Evolutionary conservation across 371 early-diverging fungal genomes (phyloP).

Genomic region (Mucor racemosus): DNA sequence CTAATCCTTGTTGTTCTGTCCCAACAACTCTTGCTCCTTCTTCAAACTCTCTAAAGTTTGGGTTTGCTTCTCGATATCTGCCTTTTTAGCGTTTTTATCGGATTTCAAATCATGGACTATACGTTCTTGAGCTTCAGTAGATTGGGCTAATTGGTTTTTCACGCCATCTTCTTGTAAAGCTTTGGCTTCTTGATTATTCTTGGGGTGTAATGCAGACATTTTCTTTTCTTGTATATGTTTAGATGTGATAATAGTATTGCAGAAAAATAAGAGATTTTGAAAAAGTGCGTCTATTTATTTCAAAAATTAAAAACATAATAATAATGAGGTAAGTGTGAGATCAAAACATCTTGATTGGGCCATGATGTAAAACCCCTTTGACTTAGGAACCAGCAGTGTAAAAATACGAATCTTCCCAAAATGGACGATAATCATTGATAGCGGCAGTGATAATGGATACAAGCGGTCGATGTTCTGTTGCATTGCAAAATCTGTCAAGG

Average conservation of each 20-base stretch:
- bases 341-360: neutral
- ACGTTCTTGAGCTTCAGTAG: slow-evolving; percentile 3
- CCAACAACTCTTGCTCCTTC: slow-evolving; percentile 9
- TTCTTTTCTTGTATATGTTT: neutral
- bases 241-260: neutral
- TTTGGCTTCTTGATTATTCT: slow-evolving; percentile 2
- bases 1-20: neutral
- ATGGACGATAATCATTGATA: slow-evolving; percentile 47
- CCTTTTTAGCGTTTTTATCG: slow-evolving; percentile 2
- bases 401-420: slow-evolving; percentile 52
- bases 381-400: slow-evolving; percentile 46
- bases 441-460: slow-evolving; percentile 47
- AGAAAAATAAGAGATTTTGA: neutral
- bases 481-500: slow-evolving; percentile 38
- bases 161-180: slow-evolving; percentile 4
- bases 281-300: neutral
- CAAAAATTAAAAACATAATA: neutral
- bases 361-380: neutral
- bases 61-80: neutral
- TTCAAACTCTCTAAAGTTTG: neutral
- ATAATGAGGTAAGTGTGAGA: neutral
- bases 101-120: slow-evolving; percentile 3
- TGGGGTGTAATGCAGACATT: slow-evolving; percentile 13
- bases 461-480: slow-evolving; percentile 45
- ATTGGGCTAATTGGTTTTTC: neutral